These are phyloP conservation scores for Cordia subcordata DNA, from an alignment of 257 asterid species.

Conservation along the genomic window DNA sequence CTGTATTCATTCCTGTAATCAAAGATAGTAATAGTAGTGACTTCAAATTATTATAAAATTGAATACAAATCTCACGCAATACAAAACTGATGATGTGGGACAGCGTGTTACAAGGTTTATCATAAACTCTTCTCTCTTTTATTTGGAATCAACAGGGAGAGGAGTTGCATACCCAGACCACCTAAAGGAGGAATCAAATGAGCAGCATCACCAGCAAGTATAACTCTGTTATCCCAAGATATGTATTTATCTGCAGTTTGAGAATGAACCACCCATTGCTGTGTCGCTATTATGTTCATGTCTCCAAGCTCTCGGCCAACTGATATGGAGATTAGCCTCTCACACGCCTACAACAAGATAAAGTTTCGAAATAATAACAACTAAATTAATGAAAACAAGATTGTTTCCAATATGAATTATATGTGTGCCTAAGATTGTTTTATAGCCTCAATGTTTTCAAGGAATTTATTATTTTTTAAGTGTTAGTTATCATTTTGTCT, in stretches of 20 bases:
- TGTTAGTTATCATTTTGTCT: too few relatives aligned
- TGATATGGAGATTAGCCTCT: slow-evolving; percentile 57
- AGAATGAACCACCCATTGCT: slow-evolving; percentile 98
- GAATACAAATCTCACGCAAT: background rate
- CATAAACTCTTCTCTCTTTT: too few relatives aligned
- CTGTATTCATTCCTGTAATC: slow-evolving; percentile 83
- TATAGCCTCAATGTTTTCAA: too few relatives aligned
- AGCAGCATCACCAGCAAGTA: slow-evolving; percentile 95
- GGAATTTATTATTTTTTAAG: too few relatives aligned
- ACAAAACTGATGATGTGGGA: too few relatives aligned
- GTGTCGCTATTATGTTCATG: slow-evolving; percentile 59
- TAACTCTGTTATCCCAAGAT: slow-evolving; percentile 48
- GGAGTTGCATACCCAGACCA: slow-evolving; percentile 58
- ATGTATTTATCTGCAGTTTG: slow-evolving; percentile 77
- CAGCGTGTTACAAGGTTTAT: background rate
- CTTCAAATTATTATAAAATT: too few relatives aligned
- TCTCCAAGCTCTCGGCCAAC: slow-evolving; percentile 90
- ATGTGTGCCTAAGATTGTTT: too few relatives aligned
- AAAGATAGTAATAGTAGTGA: background rate
- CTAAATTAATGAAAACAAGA: background rate
- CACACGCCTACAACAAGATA: slow-evolving; percentile 51
- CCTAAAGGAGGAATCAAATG: slow-evolving; percentile 98
- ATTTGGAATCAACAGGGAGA: background rate
- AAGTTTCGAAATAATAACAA: slow-evolving; percentile 14
- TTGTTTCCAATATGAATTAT: too few relatives aligned